Evolutionary conservation across 306 rosid species (phyloP).

Genomic region (Fragaria nilgerrensis): DNA sequence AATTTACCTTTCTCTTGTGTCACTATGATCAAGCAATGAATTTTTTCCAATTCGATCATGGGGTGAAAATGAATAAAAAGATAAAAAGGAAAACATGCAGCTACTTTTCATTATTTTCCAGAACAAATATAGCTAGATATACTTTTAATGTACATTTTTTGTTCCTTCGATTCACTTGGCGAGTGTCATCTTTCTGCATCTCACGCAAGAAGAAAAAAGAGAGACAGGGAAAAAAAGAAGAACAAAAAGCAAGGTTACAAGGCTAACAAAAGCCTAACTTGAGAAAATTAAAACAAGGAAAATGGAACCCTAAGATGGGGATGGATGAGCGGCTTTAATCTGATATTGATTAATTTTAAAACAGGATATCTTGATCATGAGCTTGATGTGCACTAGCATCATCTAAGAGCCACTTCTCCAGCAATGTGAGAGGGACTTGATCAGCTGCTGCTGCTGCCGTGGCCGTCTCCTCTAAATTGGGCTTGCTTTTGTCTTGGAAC

Average conservation of each 20-base stretch:
- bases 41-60: background rate
- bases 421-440: conserved; percentile 58
- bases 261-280: conserved; percentile 1
- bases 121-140: background rate
- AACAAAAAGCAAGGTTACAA: background rate
- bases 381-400: conserved; percentile 51
- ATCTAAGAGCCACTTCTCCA: conserved; percentile 88
- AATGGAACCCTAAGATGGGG: background rate
- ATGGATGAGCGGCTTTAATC: background rate
- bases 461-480: conserved; percentile 34
- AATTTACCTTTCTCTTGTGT: background rate
- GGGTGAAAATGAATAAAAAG: background rate
- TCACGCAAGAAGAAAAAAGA: background rate
- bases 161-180: background rate
- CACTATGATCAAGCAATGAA: too few relatives aligned
- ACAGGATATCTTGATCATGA: conserved; percentile 26
- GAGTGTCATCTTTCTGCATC: conserved; percentile 4
- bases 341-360: background rate
- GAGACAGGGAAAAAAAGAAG: background rate
- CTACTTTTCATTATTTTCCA: background rate
- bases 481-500: conserved; percentile 53
- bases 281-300: background rate
- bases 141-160: background rate
- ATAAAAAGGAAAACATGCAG: too few relatives aligned
- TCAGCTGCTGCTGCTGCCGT: background rate